These are phyloP conservation scores for Gossypium thurberi DNA, from an alignment of 345 rosid species.

Conservation along the genomic window DNA sequence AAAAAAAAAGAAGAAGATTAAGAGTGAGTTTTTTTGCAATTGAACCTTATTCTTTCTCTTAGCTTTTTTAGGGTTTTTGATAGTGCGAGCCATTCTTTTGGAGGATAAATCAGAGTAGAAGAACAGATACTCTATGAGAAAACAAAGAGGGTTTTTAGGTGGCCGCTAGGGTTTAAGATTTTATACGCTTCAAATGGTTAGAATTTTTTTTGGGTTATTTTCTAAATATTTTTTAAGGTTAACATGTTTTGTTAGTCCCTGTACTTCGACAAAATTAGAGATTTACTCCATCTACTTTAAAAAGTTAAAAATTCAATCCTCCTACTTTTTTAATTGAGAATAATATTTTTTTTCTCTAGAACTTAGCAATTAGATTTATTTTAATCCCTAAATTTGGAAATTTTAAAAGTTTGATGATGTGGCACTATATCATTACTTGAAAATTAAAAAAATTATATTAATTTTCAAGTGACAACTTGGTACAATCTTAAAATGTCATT, in stretches of 20 bases:
- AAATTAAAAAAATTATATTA: too few species aligned
- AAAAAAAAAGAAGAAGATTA: background rate
- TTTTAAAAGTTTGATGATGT: too few species aligned
- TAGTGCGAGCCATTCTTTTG: constrained; percentile 55
- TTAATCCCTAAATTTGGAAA: too few species aligned
- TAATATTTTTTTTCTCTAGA: too few species aligned
- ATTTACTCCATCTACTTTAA: background rate
- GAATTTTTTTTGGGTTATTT: background rate
- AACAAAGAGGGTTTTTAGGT: background rate
- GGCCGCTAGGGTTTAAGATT: constrained; percentile 15
- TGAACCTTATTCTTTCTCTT: constrained; percentile 75
- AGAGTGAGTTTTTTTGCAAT: background rate
- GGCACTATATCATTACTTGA: too few species aligned
- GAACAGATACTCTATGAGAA: background rate
- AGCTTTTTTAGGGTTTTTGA: constrained; percentile 67
- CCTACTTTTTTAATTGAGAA: too few species aligned
- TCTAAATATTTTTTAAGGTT: background rate
- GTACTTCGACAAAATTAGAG: too few species aligned
- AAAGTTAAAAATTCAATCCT: too few species aligned
- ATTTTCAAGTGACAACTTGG: fast-evolving
- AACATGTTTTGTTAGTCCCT: background rate
- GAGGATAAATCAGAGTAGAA: background rate
- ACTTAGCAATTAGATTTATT: too few species aligned
- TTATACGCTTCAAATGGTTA: background rate
- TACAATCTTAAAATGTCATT: too few species aligned